These are phyloP conservation scores for Saturnispora gosingensis DNA, from an alignment of 805 yeast species.

Conservation along the genomic window DNA sequence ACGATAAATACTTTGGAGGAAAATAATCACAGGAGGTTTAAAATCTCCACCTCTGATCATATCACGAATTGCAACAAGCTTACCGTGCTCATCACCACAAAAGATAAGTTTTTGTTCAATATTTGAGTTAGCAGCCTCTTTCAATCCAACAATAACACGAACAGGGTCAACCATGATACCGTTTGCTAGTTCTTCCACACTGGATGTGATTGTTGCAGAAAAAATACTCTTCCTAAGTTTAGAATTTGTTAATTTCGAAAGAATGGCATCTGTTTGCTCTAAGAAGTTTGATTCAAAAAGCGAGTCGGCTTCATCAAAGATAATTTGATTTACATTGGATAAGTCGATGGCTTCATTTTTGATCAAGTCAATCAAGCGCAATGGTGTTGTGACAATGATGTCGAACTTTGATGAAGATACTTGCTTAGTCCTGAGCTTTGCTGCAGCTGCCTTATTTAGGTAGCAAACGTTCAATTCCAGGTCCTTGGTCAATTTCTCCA, in stretches of 20 bases:
- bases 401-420: conserved; percentile 59
- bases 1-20: conserved; percentile 83
- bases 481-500: conserved; percentile 48
- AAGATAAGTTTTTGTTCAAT: conserved; percentile 78
- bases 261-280: conserved; percentile 81
- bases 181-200: conserved; percentile 80
- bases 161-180: conserved; percentile 80
- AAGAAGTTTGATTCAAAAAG: conserved; percentile 80
- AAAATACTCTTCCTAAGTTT: conserved; percentile 66
- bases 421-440: conserved; percentile 40
- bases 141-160: conserved; percentile 83
- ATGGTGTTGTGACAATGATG: conserved; percentile 78
- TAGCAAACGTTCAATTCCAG: conserved; percentile 51
- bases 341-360: conserved; percentile 53
- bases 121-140: conserved; percentile 80
- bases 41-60: conserved; percentile 76
- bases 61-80: conserved; percentile 82
- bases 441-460: conserved; percentile 62
- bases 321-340: conserved; percentile 57
- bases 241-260: conserved; percentile 47
- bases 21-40: conserved; percentile 87
- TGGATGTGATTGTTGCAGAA: conserved; percentile 92
- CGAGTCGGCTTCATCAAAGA: conserved; percentile 95
- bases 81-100: conserved; percentile 95
- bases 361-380: conserved; percentile 74